phyloP scores from a whole-genome alignment of 2,329 filamentous ascomycete genomes.

The Penicillium fuscoglaucum region DNA sequence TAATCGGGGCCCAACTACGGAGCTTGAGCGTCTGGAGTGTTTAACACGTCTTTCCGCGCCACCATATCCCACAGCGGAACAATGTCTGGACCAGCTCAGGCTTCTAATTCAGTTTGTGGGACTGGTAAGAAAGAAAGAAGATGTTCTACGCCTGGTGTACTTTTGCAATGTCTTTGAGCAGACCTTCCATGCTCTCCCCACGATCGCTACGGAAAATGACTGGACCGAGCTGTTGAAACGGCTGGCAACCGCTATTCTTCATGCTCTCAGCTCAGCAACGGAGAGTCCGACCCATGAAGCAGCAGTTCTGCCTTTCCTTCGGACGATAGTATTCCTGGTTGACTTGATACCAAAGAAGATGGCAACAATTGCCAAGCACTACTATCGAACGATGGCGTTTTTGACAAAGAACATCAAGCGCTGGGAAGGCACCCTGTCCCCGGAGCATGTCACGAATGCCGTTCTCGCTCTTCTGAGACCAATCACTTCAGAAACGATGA shows the following conservation, averaged over 20 bases:
- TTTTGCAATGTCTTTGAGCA: conserved; percentile 45
- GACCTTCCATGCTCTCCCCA: conserved; percentile 40
- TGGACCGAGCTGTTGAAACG: conserved; percentile 44
- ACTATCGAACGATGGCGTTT: conserved; percentile 43
- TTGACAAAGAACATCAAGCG: conserved; percentile 34
- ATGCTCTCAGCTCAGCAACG: conserved; percentile 32
- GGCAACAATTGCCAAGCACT: conserved; percentile 39
- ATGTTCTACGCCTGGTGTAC: conserved; percentile 45
- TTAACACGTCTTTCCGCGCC: conserved; percentile 33
- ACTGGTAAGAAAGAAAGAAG: conserved; percentile 44
- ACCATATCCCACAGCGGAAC: conserved; percentile 37
- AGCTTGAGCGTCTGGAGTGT: conserved; percentile 8
- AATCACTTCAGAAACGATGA: conserved; percentile 46
- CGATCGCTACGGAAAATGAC: conserved; percentile 40
- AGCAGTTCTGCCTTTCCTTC: conserved; percentile 36
- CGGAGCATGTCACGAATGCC: conserved; percentile 32
- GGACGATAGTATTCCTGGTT: conserved; percentile 39
- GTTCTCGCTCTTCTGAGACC: conserved; percentile 46
- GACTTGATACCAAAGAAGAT: conserved; percentile 43
- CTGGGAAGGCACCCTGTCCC: conserved; percentile 23
- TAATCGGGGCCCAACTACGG: background rate
- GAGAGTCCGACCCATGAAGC: conserved; percentile 2
- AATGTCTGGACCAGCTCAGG: conserved; percentile 58
- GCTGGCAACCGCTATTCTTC: conserved; percentile 39
- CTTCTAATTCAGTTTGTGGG: conserved; percentile 68